phyloP scores from a whole-genome alignment of 2,329 filamentous ascomycete species.

The Nothomitra cinnamomea region DNA sequence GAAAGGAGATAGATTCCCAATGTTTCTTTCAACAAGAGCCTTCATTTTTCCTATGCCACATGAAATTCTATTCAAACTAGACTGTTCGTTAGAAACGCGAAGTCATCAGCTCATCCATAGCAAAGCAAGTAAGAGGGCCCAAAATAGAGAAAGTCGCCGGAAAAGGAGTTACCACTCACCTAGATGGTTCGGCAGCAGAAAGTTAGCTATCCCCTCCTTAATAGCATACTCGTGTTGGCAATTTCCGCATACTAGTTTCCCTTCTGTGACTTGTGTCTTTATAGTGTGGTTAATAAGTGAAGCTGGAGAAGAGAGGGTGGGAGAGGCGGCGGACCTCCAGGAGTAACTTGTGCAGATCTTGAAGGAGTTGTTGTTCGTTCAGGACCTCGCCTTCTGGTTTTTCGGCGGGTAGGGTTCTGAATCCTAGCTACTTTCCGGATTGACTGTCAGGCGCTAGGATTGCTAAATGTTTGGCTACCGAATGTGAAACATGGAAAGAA shows the following conservation, averaged over 20 bases:
- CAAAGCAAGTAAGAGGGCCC: not conserved
- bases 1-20: too few relatives aligned
- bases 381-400: constrained; percentile 46
- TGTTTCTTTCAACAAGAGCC: too few relatives aligned
- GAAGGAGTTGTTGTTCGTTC: constrained; percentile 50
- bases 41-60: too few relatives aligned
- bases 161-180: constrained; percentile 22
- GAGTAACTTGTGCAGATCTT: constrained; percentile 64
- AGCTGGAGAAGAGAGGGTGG: not conserved
- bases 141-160: not conserved
- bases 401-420: constrained; percentile 51
- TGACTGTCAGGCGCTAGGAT: too few relatives aligned
- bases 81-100: too few relatives aligned
- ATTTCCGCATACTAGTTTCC: constrained; percentile 75
- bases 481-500: not conserved
- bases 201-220: constrained; percentile 93
- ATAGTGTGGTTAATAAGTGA: constrained; percentile 21
- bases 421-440: constrained; percentile 63
- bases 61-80: too few relatives aligned
- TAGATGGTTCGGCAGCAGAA: constrained; percentile 81
- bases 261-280: constrained; percentile 79
- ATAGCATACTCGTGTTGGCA: constrained; percentile 91
- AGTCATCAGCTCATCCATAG: not conserved
- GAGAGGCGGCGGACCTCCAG: constrained; percentile 11
- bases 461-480: too few relatives aligned